Evolutionary conservation across 1,284 basidiomycete species (phyloP), one percentile per base, ranked within the genome.

Genomic region (Afroboletus lepidellus): DNA sequence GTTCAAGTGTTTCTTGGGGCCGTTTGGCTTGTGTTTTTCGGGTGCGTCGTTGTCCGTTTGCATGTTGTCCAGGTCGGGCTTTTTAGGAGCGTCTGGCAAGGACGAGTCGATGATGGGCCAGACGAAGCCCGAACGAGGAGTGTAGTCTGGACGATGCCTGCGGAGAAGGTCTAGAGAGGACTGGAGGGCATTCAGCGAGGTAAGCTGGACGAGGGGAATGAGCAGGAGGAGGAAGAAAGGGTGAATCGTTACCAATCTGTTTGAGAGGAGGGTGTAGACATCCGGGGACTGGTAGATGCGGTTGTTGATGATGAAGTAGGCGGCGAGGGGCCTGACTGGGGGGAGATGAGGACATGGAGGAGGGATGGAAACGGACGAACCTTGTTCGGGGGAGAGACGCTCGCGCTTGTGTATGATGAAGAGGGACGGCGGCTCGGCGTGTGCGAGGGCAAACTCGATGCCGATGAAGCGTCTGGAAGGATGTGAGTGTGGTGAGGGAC

Each of bases 361-460:
- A 25, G 20, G 5, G 34, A 15, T 6, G 36, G 37, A 38, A 18
- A 46, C 37, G 51, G 44, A 67, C 78, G 53, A 50, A 90, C 91
- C 85, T 79, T 92, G 83, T 29, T 88, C 84, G 3, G 87, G 87
- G 9, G 87, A 90, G 45, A 89, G 60, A 38, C 92, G 78, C 58
- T 92, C 85, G 58, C 89, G 79, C 69, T 93, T 93, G 66, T 94
- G 91, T 43, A 94, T 89, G 57, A 94, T 79, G 69, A 93, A 94
- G 45, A 92, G 74, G 15, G 83, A 79, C 0, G 92, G 90, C 8
- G 90, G 83, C 50, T 85, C 75, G 3, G 87, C 78, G 62, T 91
- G 85, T 3, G 88, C 87, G 44, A 94, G 74, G 11, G 85, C 86
- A 60, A 92, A 94, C 66, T 94, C 91, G 55, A 90, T 75, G 44